Conservation (phyloP, 2,329 filamentous ascomycete genomes). For the Tolypocladium amazonense region DNA sequence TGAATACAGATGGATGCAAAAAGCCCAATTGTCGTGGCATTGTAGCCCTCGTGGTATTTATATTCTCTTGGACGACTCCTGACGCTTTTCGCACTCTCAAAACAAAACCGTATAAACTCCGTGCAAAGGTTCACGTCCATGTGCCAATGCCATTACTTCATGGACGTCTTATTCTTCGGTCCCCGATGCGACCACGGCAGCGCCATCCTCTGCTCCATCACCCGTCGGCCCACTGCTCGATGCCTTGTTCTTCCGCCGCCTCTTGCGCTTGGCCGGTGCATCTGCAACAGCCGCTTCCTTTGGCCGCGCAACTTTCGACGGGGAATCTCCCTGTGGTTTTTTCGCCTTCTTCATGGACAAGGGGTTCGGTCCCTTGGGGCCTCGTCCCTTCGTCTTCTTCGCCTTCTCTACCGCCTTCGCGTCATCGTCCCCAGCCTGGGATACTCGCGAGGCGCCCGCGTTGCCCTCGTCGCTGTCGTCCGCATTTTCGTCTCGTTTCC, state of each 20-base stretch:
- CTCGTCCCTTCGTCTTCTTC: constrained; percentile 48
- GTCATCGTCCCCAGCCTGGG: constrained; percentile 15
- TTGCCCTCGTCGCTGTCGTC: constrained; percentile 26
- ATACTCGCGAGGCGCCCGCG: constrained; percentile 18
- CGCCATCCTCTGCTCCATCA: constrained; percentile 4
- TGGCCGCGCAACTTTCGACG: constrained; percentile 19
- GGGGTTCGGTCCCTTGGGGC: constrained; percentile 61
- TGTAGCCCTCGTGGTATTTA: not conserved
- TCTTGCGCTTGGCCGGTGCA: constrained; percentile 18
- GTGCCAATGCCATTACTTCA: not conserved
- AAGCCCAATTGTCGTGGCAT: not conserved
- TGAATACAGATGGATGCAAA: not conserved
- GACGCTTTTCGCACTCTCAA: not conserved
- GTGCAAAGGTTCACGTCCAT: not conserved
- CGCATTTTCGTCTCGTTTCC: constrained; percentile 37
- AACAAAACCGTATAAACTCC: not conserved
- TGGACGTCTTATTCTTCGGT: constrained; percentile 9
- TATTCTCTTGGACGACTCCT: not conserved
- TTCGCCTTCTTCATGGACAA: constrained; percentile 61
- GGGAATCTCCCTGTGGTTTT: constrained; percentile 26
- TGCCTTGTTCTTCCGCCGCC: constrained; percentile 19
- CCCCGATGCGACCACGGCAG: constrained; percentile 4
- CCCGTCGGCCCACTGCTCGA: constrained; percentile 6
- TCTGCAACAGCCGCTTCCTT: constrained; percentile 11
- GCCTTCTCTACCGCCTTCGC: constrained; percentile 26